Base-by-base conservation (phyloP, 352 stramenopile genomes). In the Phytophthora pinifolia region DNA sequence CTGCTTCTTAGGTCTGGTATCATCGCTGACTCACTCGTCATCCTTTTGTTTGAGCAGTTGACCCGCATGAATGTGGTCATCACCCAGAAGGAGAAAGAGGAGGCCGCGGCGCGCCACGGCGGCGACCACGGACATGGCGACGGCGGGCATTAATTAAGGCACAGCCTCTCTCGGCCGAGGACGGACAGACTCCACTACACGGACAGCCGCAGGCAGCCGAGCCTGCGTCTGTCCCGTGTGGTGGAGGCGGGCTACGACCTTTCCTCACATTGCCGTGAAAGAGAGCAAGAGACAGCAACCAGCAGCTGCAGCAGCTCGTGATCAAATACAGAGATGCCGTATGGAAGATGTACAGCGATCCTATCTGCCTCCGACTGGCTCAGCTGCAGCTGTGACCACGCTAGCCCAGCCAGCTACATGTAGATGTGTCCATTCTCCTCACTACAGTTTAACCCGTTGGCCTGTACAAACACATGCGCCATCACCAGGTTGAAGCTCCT, bases 51-150 rank as follows among this genome's bases (percentile, higher is more conserved):
- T 13, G 44, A 25, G 37, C 60, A 93, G 83, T 75, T 94, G 49
- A 79, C 79, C 43, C 83, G 83, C 55, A 90, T 94, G 83, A 94
- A 92, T 72, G 72, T 79, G 30, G 76, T 94, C 46, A 76, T 80
- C 36, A 72, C 84, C 17, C 77, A 94, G 63, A 87, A 92, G 67
- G 78, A 90, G 50, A 80, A 83, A 55, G 66, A 87, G 30, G 77
- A 88, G 36, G 83, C 81, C 52, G 67, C 72, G 37, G 74, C 72
- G 38, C 70, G 69, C 48, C 36, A 70, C 30, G 67, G 67, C 22
- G 63, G 47, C 9, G 66, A 75, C 42, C 60, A 86, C 29, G 68
- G 51, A 48, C 74, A 88, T 38, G 65, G 68, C 15, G 22, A 27
- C 22, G 59, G 33, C 27, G 58, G 58, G 6, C 72, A 82, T 65